Base-by-base conservation (phyloP, 257 asterid genomes). In the Solanum habrochaites region DNA sequence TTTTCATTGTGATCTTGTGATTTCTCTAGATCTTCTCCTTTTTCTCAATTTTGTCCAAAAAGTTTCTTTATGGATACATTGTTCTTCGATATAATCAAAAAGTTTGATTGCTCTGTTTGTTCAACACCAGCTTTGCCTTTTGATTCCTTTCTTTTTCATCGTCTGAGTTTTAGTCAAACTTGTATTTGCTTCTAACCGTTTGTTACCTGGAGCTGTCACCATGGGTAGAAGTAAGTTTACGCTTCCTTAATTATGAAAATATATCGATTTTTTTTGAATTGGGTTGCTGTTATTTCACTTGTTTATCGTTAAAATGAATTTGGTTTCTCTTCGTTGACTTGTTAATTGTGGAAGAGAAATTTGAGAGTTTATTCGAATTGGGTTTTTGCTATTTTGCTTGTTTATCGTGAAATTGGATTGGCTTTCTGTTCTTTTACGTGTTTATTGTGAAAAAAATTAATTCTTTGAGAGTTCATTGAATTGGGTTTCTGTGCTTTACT, bases 221-320 rank as follows among this genome's bases (percentile, higher is more conserved):
- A 96, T 96, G 99, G 99, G 98, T 90, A 93, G 80, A 94, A 91
- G 99, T 96, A 89, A 93, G 98, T 88, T 86, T 56, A 27, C 8
- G 81, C 31, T 62, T 86, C 21, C 14, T 7, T 78, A 81, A 7
- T 74, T 64, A 14, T 60, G 69, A 60, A 16, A 52, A 52, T 52
- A 52, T 16, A 16, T 52, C 23, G 23, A 52, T 52, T 16, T 52
- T 52, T 52, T 16, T 52, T 43, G 39, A 78, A 78, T 37, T 82
- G 23, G 11, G 11, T 67, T 58, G 6, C 39, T 29, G 21, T 32
- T 67, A 8, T 6, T 47, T 72, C 12, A n/a, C 23, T 71, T 88
- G 2, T 31, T 16, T 60, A 43, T 39, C 77, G 73, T 83, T 32
- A 43, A 45, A 62, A 4, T 75, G 83, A 75, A 75, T 40, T n/a